Evolutionary conservation across 805 yeast species (phyloP).

Genomic region (Candida sanyiensis): DNA sequence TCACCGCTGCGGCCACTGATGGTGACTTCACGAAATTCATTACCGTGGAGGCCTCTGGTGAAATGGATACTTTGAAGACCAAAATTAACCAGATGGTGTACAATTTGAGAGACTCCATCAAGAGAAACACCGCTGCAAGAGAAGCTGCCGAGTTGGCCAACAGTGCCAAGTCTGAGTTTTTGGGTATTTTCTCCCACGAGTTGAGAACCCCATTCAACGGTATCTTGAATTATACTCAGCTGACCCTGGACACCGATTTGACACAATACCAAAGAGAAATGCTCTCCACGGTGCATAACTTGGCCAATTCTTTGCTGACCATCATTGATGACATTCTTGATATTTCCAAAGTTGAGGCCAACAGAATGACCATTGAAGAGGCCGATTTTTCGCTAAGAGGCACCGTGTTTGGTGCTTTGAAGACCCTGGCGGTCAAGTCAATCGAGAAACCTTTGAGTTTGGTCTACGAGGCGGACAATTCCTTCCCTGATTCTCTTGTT

Average conservation of each 20-base stretch:
- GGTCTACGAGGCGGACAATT: slow-evolving; percentile 75
- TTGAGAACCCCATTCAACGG: slow-evolving; percentile 92
- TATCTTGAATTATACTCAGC: slow-evolving; percentile 87
- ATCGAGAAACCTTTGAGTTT: slow-evolving; percentile 79
- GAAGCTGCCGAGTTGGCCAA: slow-evolving; percentile 92
- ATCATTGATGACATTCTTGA: slow-evolving; percentile 87
- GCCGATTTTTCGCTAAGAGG: slow-evolving; percentile 83
- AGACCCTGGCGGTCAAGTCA: slow-evolving; percentile 84
- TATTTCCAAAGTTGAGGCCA: slow-evolving; percentile 90
- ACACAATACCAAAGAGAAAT: slow-evolving; percentile 90
- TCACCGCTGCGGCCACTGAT: slow-evolving; percentile 90
- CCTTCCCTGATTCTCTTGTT: slow-evolving; percentile 79
- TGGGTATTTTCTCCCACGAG: slow-evolving; percentile 86
- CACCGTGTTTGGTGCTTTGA: slow-evolving; percentile 84
- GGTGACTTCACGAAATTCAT: slow-evolving; percentile 88
- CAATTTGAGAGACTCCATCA: slow-evolving; percentile 81
- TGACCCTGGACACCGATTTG: slow-evolving; percentile 80
- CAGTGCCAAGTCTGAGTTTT: slow-evolving; percentile 81
- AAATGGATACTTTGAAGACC: slow-evolving; percentile 58
- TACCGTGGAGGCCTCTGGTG: slow-evolving; percentile 89
- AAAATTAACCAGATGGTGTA: slow-evolving; percentile 76
- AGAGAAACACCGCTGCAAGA: slow-evolving; percentile 87
- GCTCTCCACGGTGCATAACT: slow-evolving; percentile 82
- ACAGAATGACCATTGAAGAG: slow-evolving; percentile 87
- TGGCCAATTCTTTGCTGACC: slow-evolving; percentile 79